Base-by-base conservation (phyloP, 106 monocot genomes). In the Allium cepa region DNA sequence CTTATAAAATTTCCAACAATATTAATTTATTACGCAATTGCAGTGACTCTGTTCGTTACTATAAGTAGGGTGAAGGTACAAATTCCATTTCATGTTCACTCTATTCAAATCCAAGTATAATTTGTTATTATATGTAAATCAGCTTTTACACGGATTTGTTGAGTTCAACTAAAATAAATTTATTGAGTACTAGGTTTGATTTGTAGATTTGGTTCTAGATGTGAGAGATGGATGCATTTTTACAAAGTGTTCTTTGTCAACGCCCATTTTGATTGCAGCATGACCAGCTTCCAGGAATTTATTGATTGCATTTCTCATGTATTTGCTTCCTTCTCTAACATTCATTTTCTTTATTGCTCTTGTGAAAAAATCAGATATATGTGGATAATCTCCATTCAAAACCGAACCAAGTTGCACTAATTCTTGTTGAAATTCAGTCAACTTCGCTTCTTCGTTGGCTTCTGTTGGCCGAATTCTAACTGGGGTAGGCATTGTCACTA, bases 361-460 rank as follows among this genome's bases (percentile, higher is more conserved):
- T 2, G 57, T 67, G 17, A 52, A 46, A 60, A 75, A 66, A 49
- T 73, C 62, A 18, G 46, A 75, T 70, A 79, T 15, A 36, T 36
- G 36, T 57, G 69, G 49, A 36, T 66, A 73, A 63, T 85, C 85
- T 9, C 90, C 85, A 46, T 64, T 79, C 6, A 94, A 60, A 17
- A 71, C 74, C n/a, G 78, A 46, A 0, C 87, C 87, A 11, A 87
- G 52, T 69, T 90, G 71, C 7, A 85, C 87, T 16, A 94, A 51
- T 62, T 90, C 94, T 12, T 67, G 68, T 66, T 94, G 90, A 56
- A 94, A 84, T 71, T 94, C 84, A 4, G 90, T 80, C 26, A 90
- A 62, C 66, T 36, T 49, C 16, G 59, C 70, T 8, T 80, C 60
- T 72, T 76, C 80, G 16, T 77, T 79, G 0, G 80, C 70, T 52